Evolutionary conservation across 192 early-diverging fungal genomes (phyloP).

Genomic region (Chytriomyces hyalinus): DNA sequence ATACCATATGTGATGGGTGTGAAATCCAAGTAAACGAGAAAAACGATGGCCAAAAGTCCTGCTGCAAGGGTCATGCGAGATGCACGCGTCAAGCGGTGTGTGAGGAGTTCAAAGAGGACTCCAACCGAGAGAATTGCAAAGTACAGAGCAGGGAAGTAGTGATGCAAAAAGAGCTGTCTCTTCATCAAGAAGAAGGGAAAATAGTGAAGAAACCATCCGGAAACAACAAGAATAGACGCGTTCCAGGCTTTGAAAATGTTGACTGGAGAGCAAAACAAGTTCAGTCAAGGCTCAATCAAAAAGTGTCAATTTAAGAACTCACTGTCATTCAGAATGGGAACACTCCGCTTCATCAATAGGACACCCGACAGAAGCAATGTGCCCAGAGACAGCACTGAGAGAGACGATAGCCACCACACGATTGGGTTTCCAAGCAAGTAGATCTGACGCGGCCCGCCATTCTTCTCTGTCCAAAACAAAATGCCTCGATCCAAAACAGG

Average conservation of each 20-base stretch:
- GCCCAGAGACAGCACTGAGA: conserved; percentile 36
- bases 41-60: conserved; percentile 58
- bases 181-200: conserved; percentile 88
- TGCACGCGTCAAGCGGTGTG: conserved; percentile 64
- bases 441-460: conserved; percentile 41
- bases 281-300: neutral
- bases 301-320: neutral
- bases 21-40: conserved; percentile 70
- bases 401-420: conserved; percentile 47
- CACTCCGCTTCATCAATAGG: conserved; percentile 41
- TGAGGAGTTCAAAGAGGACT: conserved; percentile 74
- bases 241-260: conserved; percentile 26
- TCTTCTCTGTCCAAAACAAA: conserved; percentile 60
- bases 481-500: conserved; percentile 55
- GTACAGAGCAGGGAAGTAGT: conserved; percentile 94
- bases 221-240: conserved; percentile 59
- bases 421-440: conserved; percentile 64
- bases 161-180: conserved; percentile 90
- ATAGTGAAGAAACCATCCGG: conserved; percentile 85
- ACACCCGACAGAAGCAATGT: conserved; percentile 30
- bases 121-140: conserved; percentile 79
- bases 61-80: conserved; percentile 52
- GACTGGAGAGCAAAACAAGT: conserved; percentile 1
- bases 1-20: conserved; percentile 87
- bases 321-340: conserved; percentile 30